Base-by-base conservation (phyloP, 805 yeast genomes). In the Teunomyces lycoperdinae region DNA sequence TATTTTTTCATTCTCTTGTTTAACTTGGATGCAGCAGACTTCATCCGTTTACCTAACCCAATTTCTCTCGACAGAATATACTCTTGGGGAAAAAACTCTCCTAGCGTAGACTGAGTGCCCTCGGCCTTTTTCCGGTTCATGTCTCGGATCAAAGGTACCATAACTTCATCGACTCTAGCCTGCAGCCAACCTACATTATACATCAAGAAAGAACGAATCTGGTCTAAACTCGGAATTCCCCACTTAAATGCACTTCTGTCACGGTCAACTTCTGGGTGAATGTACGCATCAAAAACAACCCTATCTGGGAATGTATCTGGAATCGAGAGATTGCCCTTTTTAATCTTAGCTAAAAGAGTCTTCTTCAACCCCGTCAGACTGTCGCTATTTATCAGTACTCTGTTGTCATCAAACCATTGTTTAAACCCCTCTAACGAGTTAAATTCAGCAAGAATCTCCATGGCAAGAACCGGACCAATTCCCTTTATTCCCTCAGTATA, bases 401-500 rank as follows among this genome's bases (percentile, higher is more conserved):
- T 36, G 71, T 78, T 50, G 58, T 67, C 51, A 64, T 68, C 85
- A 78, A 81, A 89, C 92, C 87, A 53, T 58, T 55, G 26, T 67
- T 76, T 72, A 73, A 79, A 59, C 30, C 58, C 45, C 17, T 57
- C 45, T 29, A 81, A 62, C 24, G 63, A 61, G 1, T 79, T 81
- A 67, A 92, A 94, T 56, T 91, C 96, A 0, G 96, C 96, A 31
- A 94, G 58, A 14, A 94, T 79, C 63, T 94, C 97, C 81, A 89
- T 81, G 0, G 96, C 94, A 14, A 85, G 77, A 1, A 94, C 98
- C 0, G 97, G 97, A 1, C 99, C 99, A 50, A 94, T 78, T 2
- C 98, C 96, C 49, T 87, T 85, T 31, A 94, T 67, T 0, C 99
- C 99, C 45, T 85, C 88, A 0, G 99, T 91, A 62, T 94, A 94